Base-by-base conservation (phyloP, 2,329 filamentous ascomycete species). In the Diaporthe sp. region DNA sequence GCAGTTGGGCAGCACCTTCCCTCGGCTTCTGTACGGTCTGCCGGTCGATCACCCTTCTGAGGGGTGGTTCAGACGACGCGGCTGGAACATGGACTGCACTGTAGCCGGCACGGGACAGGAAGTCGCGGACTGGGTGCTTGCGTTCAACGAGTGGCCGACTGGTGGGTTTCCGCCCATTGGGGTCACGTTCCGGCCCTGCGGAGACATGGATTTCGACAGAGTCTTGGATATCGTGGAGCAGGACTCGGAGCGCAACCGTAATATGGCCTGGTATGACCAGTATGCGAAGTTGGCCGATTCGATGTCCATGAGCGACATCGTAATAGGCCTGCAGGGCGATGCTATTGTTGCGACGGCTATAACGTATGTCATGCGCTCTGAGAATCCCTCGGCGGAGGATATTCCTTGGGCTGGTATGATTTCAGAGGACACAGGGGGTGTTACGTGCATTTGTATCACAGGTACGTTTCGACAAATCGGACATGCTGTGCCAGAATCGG, bases 251-350 rank as follows among this genome's bases (percentile, higher is more conserved):
- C 83, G 83, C 64, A 86, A 88, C 75, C 83, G 85, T 45, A 84
- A 85, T 58, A 86, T 90, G 77, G 89, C 89, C 57, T 91, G 89
- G 88, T 91, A 88, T 77, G 89, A 92, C 77, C 88, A 91, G 77
- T 92, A 91, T 77, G 85, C 85, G 72, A 86, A 84, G 76, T 83
- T 90, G 13, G 85, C 85, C 58, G 85, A 87, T 76, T 85, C 86
- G 10, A 83, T 83, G 67, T 83, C 87, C 76, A 83, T 90, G 52
- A 83, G 84, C 61, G 88, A 91, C 77, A 86, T 92, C 69, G 79
- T 92, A n/a, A 76, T 91, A 30, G 89, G 86, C 2, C 78, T 89
- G 22, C 86, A 89, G 57, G 84, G 85, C 38, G 82, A 83, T 28
- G 83, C 79, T 2, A 85, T 92, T 60, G 84, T 91, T 25, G 89